Base-by-base conservation (phyloP, 2,329 filamentous ascomycete genomes). In the Fusarium sp. region DNA sequence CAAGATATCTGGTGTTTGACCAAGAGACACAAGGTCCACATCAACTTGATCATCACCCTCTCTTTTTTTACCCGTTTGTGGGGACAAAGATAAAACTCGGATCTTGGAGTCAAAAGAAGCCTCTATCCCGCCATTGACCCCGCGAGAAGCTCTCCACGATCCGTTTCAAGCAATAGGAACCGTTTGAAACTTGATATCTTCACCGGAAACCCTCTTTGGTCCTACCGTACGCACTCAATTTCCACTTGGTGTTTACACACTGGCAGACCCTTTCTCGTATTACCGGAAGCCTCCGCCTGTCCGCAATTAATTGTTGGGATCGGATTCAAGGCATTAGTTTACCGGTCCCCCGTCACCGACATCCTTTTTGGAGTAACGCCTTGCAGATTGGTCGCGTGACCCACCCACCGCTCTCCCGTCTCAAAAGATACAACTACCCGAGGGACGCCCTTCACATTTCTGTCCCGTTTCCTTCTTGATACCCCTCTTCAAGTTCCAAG, bases 361-460 rank as follows among this genome's bases (percentile, higher is more conserved):
- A 74, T 72, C 68, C 67, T 67, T 67, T 71, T 69, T 67, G 62
- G 65, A 70, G 64, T 62, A 71, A 74, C 72, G 67, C 66, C 67
- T 62, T 67, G 62, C 64, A 64, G 64, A 66, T 47, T 73, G 77
- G 76, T 78, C 77, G 77, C 76, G 77, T 78, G 77, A 78, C 77
- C 76, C 75, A 78, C 76, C 70, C 66, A 64, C 70, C 68, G 70
- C 66, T 74, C 31, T 34, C 31, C 20, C 40, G 40, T 54, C 62
- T 68, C 62, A 69, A 59, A 62, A 68, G 40, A 35, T 66, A 64
- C 62, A 47, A 47, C 57, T 65, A 65, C 61, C 38, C 60, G 45
- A 37, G 50, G 37, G 29, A 31, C 34, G 11, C 38, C 35, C 65
- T 35, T 63, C 64, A 54, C 66, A 65, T 56, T 60, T 52, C 37